A percentile compares a stretch with the other conserved stretches of the same genome.
Conservation (phyloP, 805 yeast species). For the Spathaspora hagerdaliae region DNA sequence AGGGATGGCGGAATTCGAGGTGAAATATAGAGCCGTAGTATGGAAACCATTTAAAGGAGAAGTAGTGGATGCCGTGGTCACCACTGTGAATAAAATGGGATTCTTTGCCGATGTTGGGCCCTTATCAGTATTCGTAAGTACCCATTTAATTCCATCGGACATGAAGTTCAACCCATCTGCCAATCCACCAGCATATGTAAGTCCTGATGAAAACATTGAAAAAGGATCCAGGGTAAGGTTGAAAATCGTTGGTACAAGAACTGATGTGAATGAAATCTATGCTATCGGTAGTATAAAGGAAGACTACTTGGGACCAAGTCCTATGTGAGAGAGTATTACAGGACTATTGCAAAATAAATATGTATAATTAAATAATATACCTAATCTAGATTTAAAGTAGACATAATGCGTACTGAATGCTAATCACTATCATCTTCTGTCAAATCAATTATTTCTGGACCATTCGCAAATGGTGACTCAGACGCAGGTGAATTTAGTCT, state of each 20-base stretch:
- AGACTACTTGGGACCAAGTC: slow-evolving; percentile 88
- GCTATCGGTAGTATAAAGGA: slow-evolving; percentile 98
- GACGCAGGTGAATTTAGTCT: not conserved
- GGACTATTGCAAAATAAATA: no score
- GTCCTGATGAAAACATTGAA: slow-evolving; percentile 91
- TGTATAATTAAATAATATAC: not conserved
- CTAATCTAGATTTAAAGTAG: not conserved
- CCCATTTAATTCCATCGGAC: slow-evolving; percentile 91
- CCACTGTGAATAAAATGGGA: slow-evolving; percentile 91
- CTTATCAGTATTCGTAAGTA: slow-evolving; percentile 86
- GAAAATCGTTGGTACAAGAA: slow-evolving; percentile 94
- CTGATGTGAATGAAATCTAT: slow-evolving; percentile 94
- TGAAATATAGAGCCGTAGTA: slow-evolving; percentile 92
- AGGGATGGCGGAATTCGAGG: slow-evolving; percentile 95
- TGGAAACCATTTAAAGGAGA: slow-evolving; percentile 99
- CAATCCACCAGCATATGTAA: slow-evolving; percentile 96
- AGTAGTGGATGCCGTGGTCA: slow-evolving; percentile 95
- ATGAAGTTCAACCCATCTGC: slow-evolving; percentile 92
- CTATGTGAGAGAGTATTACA: slow-evolving; percentile 19
- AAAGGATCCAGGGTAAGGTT: slow-evolving; percentile 92
- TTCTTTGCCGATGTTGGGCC: slow-evolving; percentile 99
- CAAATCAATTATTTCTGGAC: not conserved
- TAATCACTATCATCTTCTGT: slow-evolving; percentile 3
- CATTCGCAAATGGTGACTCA: not conserved
- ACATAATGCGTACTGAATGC: no score